These are phyloP conservation scores for Paradendryphiella salina DNA, from an alignment of 2,329 filamentous ascomycete species.

Conservation along the genomic window DNA sequence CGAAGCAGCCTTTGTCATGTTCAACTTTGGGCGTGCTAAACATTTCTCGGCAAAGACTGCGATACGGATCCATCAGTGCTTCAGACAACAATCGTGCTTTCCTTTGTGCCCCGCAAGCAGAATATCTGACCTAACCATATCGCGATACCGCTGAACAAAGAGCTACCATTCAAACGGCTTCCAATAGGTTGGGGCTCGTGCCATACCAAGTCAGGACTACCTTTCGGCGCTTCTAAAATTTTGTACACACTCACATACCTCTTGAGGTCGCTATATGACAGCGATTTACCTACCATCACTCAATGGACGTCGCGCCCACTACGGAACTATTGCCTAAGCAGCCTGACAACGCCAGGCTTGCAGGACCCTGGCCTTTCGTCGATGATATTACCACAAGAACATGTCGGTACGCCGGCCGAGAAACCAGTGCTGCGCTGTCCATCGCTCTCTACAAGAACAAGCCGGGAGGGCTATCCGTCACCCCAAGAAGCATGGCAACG, in stretches of 20 bases:
- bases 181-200: not conserved
- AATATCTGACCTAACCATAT: not conserved
- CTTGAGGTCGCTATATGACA: not conserved
- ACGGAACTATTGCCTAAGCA: not conserved
- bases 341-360: not conserved
- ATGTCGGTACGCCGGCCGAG: constrained; percentile 17
- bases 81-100: not conserved
- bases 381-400: not conserved
- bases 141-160: constrained; percentile 5
- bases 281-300: not conserved
- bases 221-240: not conserved
- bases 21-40: not conserved
- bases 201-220: not conserved
- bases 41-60: not conserved
- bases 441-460: constrained; percentile 11
- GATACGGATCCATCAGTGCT: not conserved
- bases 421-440: constrained; percentile 17
- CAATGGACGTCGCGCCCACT: not conserved
- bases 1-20: not conserved
- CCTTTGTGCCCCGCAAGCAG: constrained; percentile 9
- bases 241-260: not conserved
- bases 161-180: not conserved
- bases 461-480: constrained; percentile 9
- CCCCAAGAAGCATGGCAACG: constrained; percentile 21
- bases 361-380: constrained; percentile 7